A percentile compares a stretch with the other conserved stretches of the same genome.
These are phyloP conservation scores for Pyrenophora teres DNA, from an alignment of 2,329 filamentous ascomycete species.

Conservation along the genomic window DNA sequence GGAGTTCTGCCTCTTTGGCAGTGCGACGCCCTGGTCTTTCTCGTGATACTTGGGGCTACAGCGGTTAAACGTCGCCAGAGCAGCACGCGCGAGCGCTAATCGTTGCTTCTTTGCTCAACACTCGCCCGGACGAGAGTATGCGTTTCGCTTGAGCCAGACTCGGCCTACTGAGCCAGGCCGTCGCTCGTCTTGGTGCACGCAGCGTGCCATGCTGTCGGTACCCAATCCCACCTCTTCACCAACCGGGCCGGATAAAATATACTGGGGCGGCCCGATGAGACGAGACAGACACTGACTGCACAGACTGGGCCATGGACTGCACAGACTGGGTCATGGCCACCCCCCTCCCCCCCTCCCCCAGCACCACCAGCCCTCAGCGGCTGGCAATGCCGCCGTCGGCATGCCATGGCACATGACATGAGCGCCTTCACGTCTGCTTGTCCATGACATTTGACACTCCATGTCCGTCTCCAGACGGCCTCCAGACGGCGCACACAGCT, in stretches of 20 bases:
- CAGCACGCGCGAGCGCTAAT: slow-evolving; percentile 4
- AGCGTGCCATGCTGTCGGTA: slow-evolving; percentile 4
- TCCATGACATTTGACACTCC: no score
- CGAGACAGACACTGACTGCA: no score
- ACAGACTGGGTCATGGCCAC: neutral
- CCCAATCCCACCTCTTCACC: neutral
- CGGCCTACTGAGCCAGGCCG: slow-evolving; percentile 2
- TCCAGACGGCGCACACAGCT: no score
- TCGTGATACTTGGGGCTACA: slow-evolving; percentile 5
- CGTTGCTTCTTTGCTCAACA: slow-evolving; percentile 9
- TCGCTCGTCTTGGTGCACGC: slow-evolving; percentile 10
- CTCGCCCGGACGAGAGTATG: slow-evolving; percentile 1
- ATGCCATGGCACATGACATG: neutral
- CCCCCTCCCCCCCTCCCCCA: neutral
- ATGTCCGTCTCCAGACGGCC: no score
- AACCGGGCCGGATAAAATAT: slow-evolving; percentile 7
- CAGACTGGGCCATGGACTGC: neutral
- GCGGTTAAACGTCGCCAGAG: slow-evolving; percentile 11
- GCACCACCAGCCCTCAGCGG: neutral
- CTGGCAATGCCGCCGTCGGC: neutral
- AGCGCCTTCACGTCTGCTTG: neutral
- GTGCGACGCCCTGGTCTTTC: slow-evolving; percentile 3
- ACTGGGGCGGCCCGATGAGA: slow-evolving; percentile 11
- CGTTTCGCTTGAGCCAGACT: neutral
- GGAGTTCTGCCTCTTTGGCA: neutral